Percentiles rank a stretch among this genome's conserved stretches.
Conservation (phyloP, 441 rosid genomes). For the Metrosideros polymorpha region DNA sequence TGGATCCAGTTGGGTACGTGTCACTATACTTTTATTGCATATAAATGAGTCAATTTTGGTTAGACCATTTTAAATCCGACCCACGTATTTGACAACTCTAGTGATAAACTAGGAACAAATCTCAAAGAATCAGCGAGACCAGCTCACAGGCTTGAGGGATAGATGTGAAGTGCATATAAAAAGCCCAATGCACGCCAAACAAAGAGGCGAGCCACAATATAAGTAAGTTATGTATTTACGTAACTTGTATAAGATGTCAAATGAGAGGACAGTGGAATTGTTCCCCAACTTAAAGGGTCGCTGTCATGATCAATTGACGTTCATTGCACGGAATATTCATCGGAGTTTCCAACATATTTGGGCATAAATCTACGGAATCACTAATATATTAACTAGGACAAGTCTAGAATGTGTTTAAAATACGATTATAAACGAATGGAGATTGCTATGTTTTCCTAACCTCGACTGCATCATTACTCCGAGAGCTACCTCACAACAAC, state of each 20-base stretch:
- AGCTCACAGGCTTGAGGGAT: neutral
- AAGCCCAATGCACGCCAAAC: no score
- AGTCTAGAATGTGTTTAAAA: neutral
- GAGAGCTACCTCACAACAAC: neutral
- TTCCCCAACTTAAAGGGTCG: neutral
- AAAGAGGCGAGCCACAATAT: no score
- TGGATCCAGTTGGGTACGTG: no score
- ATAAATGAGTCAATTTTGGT: no score
- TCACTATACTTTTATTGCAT: no score
- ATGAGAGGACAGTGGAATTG: neutral
- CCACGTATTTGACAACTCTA: no score
- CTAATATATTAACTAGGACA: neutral
- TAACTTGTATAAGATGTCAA: no score
- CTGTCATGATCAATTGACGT: no score
- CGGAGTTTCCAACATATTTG: neutral
- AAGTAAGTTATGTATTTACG: no score
- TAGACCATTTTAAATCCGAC: no score
- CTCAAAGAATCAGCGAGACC: neutral
- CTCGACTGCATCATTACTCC: neutral
- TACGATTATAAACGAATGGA: neutral
- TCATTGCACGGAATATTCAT: neutral
- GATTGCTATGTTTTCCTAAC: neutral
- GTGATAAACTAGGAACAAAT: neutral
- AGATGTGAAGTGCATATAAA: neutral
- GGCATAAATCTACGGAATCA: neutral